Evolutionary conservation across 1,284 basidiomycete genomes (phyloP), one percentile per base, ranked within the genome.

Genomic region (Puccinia triticina): DNA sequence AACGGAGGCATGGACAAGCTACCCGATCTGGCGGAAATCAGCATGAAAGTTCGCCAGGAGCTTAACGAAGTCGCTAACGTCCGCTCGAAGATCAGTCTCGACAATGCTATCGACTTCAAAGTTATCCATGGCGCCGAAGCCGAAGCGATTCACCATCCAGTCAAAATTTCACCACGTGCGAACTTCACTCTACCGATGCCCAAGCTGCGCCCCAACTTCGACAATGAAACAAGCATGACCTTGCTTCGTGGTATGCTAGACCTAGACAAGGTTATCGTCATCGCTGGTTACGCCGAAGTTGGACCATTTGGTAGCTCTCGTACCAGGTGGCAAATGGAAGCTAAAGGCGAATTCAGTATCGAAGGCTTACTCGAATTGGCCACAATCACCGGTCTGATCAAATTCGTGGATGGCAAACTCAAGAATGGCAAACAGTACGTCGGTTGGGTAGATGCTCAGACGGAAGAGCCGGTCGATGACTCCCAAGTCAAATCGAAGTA

Each of bases 281-380:
- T 95, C 86, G 97, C 97, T 80, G 97, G 97, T 85, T 98, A 95
- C 87, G 96, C 93, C 66, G 97, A 99, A 88, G 94, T 99, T 82
- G 93, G 96, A n/a, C 97, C 96, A 8, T 99, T 95, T 94, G 97
- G 97, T 85, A 96, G 94, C 86, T 93, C 96, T 32, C 92, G 97
- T 85, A 99, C 96, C n/a, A 92, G 96, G 84, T 99, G 96, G 96
- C 96, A 99, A 89, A 97, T 98, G 94, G 96, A 98, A 88, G 95
- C 94, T 71, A 90, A 91, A 73, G 95, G 95, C 50, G 92, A 95
- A 86, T 93, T 97, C 88, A 95, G 95, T 10, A 96, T 98, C 86
- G 93, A 98, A 88, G 96, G 96, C 67, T 94, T 94, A 86, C 97
- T 99, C 86, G 96, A 99, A 89, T 96, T 99, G 93, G 96, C 96